These are phyloP conservation scores for Trichoderma sp. DNA, from an alignment of 2,329 filamentous ascomycete genomes.

Conservation along the genomic window DNA sequence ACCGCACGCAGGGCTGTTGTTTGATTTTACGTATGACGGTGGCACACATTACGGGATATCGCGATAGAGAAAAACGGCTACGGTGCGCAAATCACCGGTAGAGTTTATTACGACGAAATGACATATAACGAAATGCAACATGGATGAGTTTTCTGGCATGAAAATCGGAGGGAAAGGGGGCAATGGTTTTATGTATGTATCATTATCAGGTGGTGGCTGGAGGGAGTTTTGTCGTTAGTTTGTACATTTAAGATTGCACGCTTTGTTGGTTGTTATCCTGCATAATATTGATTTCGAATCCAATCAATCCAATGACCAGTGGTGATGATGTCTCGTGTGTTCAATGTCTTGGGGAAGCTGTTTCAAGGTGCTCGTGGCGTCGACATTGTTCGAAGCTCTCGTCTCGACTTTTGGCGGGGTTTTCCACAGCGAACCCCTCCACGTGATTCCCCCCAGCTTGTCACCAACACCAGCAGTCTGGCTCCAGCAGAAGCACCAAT, in stretches of 20 bases:
- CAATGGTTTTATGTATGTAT: slow-evolving; percentile 1
- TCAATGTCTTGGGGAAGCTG: neutral
- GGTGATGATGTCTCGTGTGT: neutral
- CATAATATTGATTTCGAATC: neutral
- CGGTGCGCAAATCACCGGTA: slow-evolving; percentile 13
- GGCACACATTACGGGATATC: slow-evolving; percentile 14
- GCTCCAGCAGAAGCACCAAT: neutral
- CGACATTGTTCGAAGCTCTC: neutral
- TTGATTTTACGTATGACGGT: slow-evolving; percentile 15
- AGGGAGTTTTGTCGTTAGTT: neutral
- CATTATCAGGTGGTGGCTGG: neutral
- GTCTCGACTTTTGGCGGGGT: neutral
- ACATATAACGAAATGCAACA: slow-evolving; percentile 11
- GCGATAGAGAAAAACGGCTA: slow-evolving; percentile 19
- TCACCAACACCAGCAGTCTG: neutral
- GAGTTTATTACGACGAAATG: slow-evolving; percentile 18
- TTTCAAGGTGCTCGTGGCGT: neutral
- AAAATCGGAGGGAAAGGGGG: neutral
- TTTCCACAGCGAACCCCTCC: neutral
- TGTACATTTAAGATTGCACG: neutral
- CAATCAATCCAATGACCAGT: neutral
- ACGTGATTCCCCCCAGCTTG: slow-evolving; percentile 14
- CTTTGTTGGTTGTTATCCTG: neutral
- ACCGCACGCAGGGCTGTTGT: neutral
- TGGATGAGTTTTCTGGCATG: slow-evolving; percentile 9